Conservation (phyloP, 2,329 filamentous ascomycete genomes). For the Sporothrix inflata region DNA sequence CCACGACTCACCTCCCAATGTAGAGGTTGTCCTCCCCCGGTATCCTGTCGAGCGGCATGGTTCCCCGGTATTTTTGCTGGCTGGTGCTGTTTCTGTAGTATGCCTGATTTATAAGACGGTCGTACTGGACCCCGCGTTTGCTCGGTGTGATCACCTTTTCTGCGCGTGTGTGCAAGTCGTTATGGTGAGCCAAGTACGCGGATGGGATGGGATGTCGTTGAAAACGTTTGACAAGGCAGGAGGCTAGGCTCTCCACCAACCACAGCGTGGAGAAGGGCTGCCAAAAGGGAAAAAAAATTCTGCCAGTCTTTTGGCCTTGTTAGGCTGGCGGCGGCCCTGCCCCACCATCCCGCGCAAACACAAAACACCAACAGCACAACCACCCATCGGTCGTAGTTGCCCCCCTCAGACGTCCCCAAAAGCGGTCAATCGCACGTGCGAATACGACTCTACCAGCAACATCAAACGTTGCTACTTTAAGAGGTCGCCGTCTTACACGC, state of each 20-base stretch:
- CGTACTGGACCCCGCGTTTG: neutral
- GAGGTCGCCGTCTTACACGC: neutral
- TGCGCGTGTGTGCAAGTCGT: neutral
- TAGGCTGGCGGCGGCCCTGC: neutral
- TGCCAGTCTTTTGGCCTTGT: neutral
- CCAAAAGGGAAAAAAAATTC: neutral
- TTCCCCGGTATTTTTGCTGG: neutral
- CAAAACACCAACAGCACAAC: no score
- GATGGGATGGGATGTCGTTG: neutral
- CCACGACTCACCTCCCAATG: slow-evolving; percentile 79
- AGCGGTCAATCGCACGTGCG: neutral
- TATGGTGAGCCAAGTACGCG: neutral
- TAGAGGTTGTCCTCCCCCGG: slow-evolving; percentile 72
- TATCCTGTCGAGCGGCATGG: slow-evolving; percentile 67
- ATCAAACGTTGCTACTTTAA: no score
- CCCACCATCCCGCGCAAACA: neutral
- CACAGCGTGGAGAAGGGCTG: neutral
- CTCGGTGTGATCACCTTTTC: neutral
- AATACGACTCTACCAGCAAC: neutral
- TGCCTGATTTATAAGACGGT: no score
- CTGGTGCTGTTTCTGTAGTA: neutral
- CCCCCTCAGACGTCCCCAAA: neutral
- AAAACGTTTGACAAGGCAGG: no score
- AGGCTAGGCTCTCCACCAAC: neutral
- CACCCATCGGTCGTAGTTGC: no score